Percentiles rank a stretch among this genome's conserved stretches.
phyloP scores from a whole-genome alignment of 345 rosid species.

The Balakata baccata region DNA sequence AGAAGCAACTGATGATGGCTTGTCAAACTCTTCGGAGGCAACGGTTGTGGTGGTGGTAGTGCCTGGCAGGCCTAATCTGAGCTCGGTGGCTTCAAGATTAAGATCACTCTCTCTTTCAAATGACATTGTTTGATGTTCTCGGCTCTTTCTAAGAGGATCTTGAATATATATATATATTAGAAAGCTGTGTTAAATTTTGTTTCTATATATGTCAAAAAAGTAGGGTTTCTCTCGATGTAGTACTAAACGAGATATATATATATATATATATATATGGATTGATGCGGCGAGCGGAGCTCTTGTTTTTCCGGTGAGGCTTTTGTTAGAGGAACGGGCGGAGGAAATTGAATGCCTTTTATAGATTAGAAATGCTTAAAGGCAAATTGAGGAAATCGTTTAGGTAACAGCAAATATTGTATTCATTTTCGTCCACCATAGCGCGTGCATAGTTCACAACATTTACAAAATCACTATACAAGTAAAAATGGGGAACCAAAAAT shows the following conservation, averaged over 20 bases:
- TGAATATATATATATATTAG: too few species aligned
- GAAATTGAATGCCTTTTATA: constrained; percentile 22
- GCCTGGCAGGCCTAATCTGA: constrained; percentile 45
- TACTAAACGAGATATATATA: neutral
- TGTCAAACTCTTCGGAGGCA: neutral
- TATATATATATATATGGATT: neutral
- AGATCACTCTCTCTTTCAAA: constrained; percentile 33
- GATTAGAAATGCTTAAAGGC: constrained; percentile 4
- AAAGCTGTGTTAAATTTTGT: too few species aligned
- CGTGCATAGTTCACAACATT: constrained; percentile 2
- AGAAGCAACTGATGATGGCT: constrained; percentile 9
- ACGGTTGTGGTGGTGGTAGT: neutral
- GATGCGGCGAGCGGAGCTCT: neutral
- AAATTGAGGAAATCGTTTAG: neutral
- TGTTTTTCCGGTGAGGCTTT: neutral
- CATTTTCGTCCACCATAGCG: constrained; percentile 5
- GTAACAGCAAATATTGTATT: neutral
- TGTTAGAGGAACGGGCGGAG: neutral
- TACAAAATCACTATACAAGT: too few species aligned
- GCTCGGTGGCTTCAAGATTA: constrained; percentile 45
- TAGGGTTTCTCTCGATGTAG: too few species aligned
- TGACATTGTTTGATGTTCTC: constrained; percentile 14
- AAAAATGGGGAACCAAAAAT: too few species aligned
- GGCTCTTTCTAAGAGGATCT: too few species aligned
- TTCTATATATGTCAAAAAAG: too few species aligned